Evolutionary conservation across 2,329 filamentous ascomycete genomes (phyloP), one percentile per base, ranked within the genome.

Genomic region (Penicillium griseofulvum): DNA sequence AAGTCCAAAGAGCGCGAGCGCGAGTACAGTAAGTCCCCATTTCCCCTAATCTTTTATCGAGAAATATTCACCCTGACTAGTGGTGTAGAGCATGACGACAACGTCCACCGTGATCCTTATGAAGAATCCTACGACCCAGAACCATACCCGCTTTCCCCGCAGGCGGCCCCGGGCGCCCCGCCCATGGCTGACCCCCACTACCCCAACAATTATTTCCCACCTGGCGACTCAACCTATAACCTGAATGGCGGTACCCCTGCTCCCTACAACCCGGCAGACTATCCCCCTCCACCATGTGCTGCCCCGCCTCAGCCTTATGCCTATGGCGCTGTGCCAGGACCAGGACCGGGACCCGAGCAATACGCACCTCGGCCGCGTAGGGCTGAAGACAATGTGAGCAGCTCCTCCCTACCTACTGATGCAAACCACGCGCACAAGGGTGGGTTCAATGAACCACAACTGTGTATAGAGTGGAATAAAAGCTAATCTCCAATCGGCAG

Each of bases 301-400:
- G 72, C 65, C 29, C 69, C 71, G 38, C 71, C 67, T 31, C 74
- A 73, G 52, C 60, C 67, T 16, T 75, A 76, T 59, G 69, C 68
- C 42, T 75, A 76, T 58, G 71, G 69, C 44, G 66, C 69, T 46
- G 68, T n/a, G 11, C 26, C 42, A 47, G 41, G 24, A 36, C 22
- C 68, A 33, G 65, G 66, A 41, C 51, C 63, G 11, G 72, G 65
- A 46, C 65, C 69, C 31, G 72, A 76, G 54, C 67, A 70, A n/a
- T 78, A 77, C 57, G 70, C 71, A 24, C 63, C 71, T 28, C 65
- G 68, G 63, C 67, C 71, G 47, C 67, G 71, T 58, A 69, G 74
- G 61, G 72, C 70, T 56, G 76, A 79, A 69, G 77, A 80, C 67
- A 80, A 79, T 78, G 78, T 80, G 76, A 80, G 78, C 65, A 42